Conservation (phyloP, 495 filamentous ascomycete species). For the Xylaria palmicola region DNA sequence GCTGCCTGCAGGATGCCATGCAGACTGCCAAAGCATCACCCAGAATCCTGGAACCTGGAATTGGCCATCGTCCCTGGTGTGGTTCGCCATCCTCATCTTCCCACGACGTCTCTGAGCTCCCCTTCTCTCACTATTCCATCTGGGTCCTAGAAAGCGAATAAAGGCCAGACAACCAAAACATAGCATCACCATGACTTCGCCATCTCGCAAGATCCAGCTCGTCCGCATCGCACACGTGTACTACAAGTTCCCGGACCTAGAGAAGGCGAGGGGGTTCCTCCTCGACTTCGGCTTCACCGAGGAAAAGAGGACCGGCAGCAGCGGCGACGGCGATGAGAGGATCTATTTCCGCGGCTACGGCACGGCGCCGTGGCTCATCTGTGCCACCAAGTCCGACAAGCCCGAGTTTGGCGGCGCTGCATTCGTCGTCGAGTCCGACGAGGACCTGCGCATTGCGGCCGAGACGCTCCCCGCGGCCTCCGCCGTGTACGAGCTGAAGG, state of each 20-base stretch:
- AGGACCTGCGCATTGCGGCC: constrained; percentile 51
- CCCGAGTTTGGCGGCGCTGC: constrained; percentile 53
- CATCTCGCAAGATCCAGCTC: constrained; percentile 47
- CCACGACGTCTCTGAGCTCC: too few relatives aligned
- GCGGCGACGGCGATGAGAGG: constrained; percentile 19
- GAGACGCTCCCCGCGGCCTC: constrained; percentile 46
- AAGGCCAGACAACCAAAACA: not conserved
- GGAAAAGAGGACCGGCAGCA: constrained; percentile 39
- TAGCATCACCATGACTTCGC: constrained; percentile 17
- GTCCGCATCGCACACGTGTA: constrained; percentile 56
- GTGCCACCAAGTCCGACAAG: constrained; percentile 47
- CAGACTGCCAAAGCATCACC: too few relatives aligned
- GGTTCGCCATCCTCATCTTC: too few relatives aligned
- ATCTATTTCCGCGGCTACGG: constrained; percentile 62
- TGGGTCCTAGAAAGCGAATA: not conserved
- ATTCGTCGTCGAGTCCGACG: constrained; percentile 55
- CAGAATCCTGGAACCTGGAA: too few relatives aligned
- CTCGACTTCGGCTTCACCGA: constrained; percentile 59
- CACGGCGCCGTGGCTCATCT: constrained; percentile 57
- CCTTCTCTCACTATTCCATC: not conserved
- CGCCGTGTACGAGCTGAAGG: constrained; percentile 49
- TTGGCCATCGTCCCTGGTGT: too few relatives aligned
- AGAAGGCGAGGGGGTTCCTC: constrained; percentile 48
- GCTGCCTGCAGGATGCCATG: not conserved
- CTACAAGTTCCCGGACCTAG: constrained; percentile 55